Base-by-base conservation (phyloP, 2,329 filamentous ascomycete genomes). In the Corynespora cassiicola region DNA sequence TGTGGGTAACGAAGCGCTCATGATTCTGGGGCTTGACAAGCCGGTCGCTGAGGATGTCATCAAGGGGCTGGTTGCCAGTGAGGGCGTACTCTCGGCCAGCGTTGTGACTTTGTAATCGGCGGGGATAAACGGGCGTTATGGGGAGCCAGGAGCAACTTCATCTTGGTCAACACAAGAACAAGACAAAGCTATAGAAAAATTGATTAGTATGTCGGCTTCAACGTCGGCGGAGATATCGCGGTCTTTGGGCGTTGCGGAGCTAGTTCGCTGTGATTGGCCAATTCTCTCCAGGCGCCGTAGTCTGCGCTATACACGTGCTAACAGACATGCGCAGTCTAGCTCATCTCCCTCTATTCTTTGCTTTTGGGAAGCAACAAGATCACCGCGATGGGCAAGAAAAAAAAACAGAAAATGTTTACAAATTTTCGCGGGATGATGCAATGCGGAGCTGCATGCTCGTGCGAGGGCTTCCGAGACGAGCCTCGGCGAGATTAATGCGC, bases 21-120 rank as follows among this genome's bases (percentile, higher is more conserved):
- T 92, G 88, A 91, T 92, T 54, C 54, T 92, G 33, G 86, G 88
- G 1, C 82, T 92, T 7, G 84, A 87, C 56, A 79, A 81, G 2
- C 74, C 77, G 3, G 82, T 90, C 12, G 78, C 76, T 0, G 76
- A 77, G 36, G 76, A 81, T 39, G 75, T 81, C 10, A 68, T 75
- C 20, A 68, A 72, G 54, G 69, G 70, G 19, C 55, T 82, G 49
- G 70, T 79, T 34, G 70, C 64, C 6, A 68, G 69, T 8, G 71
- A 77, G 24, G 79, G 78, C 0, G 74, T 70, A 10, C 54, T 81
- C 48, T 78, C 77, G 59, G 78, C 75, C 2, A 75, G 70, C 50
- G 70, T 77, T 45, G 74, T 82, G 20, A 74, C 66, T 24, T 61
- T 80, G 21, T 76, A 62, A 37, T n/a, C n/a, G n/a, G n/a, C n/a